Base-by-base conservation (phyloP, 371 early-diverging fungal species). In the Massospora cicadina region DNA sequence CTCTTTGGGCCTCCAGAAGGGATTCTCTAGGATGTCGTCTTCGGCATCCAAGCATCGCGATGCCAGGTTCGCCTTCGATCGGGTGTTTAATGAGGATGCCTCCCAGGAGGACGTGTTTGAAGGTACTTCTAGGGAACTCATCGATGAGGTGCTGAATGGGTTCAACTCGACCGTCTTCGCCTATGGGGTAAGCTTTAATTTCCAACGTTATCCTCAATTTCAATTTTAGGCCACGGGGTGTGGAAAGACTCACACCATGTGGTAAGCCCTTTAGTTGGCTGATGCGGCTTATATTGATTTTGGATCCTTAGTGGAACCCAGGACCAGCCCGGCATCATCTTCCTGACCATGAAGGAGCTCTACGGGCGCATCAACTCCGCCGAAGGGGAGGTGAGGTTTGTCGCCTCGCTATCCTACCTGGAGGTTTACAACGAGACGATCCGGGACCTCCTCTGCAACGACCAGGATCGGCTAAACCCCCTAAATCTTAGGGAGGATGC, bases 401-500 rank as follows among this genome's bases (percentile, higher is more conserved):
- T 75, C 58, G 75, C 81, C 1, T 71, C 82, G n/a, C 61, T 93
- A 5, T 88, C 90, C 0, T 93, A 91, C 66, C 74, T 94, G 62
- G 97, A 98, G 71, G 87, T 98, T 30, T 98, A 98, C 75, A 96
- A 96, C 66, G 98, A 98, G 70, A 86, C 86, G 21, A 89, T 96
- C 31, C 80, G 88, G 10, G 98, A 98, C 69, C 71, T 98, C 63
- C 76, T 95, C 53, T 68, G 65, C 27, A 55, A 74, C 3, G 78
- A 75, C 7, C 66, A 67, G 21, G 33, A 59, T 30, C 63, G 72
- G 30, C 54, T 62, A 56, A 56, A 60, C 0, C 63, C 69, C 1
- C 71, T 90, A 68, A 83, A 84, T 27, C 71, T 88, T 60, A 75
- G 92, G 28, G 86, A 93, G 71, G 89, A 91, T 68, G 73, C 79